A percentile compares a stretch with the other conserved stretches of the same genome.
Conservation (phyloP, 768 basidiomycete genomes). For the Collybiopsis confluens region DNA sequence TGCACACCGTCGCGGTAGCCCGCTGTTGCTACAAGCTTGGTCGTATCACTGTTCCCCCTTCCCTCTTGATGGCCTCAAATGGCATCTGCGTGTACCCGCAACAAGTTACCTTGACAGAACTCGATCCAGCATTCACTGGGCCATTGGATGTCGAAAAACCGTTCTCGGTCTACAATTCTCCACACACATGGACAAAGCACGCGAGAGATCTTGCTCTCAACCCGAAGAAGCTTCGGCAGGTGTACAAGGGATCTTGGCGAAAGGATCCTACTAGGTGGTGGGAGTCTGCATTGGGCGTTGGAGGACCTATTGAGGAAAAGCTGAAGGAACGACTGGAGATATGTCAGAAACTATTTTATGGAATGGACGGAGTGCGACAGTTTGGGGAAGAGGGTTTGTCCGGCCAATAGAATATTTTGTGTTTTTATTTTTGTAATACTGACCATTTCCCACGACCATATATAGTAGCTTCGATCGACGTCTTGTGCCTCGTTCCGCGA, state of each 20-base stretch:
- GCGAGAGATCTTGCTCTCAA: constrained; percentile 29
- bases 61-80: constrained; percentile 53
- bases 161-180: constrained; percentile 38
- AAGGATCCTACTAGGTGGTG: constrained; percentile 65
- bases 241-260: constrained; percentile 59
- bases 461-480: too few relatives aligned
- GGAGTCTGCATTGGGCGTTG: constrained; percentile 47
- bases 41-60: constrained; percentile 71
- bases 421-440: too few relatives aligned
- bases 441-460: too few relatives aligned
- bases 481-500: too few relatives aligned
- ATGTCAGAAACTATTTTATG: constrained; percentile 29
- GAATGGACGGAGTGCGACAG: constrained; percentile 28
- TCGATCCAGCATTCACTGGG: background rate
- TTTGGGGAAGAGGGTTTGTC: background rate
- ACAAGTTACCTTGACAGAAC: background rate
- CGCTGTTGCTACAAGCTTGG: constrained; percentile 67
- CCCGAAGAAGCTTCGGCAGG: constrained; percentile 24
- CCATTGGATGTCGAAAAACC: constrained; percentile 30
- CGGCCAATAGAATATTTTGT: background rate
- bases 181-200: constrained; percentile 45
- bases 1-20: constrained; percentile 63
- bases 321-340: constrained; percentile 28
- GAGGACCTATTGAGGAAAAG: constrained; percentile 38
- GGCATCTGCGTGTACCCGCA: constrained; percentile 40